Base-by-base conservation (phyloP, 179 eudicot species). In the Beta lomatogona region DNA sequence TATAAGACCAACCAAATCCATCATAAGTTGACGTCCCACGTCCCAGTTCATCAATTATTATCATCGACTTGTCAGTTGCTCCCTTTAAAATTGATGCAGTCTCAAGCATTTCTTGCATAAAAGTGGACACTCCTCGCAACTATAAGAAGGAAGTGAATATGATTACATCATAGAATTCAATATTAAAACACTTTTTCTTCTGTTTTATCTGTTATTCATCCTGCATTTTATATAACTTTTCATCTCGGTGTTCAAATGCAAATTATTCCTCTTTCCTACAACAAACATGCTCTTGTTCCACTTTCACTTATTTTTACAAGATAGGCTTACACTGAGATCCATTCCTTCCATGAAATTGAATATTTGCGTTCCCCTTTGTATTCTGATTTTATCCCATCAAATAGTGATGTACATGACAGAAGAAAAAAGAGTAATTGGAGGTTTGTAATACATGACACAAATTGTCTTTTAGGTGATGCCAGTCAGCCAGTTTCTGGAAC, bases 41-140 rank as follows among this genome's bases (percentile, higher is more conserved):
- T 75, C 99, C 99, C 88, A 96, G 86, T 87, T 96, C 99, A 73
- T 96, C 99, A 86, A 96, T 94, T 63, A 96, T 94, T 48, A 96
- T 90, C 80, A 96, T 80, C 0, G 99, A 96, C 87, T 92, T 96
- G 63, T 91, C 90, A 69, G 98, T 94, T 76, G 98, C 98, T 77
- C 99, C 99, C 87, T 91, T 96, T 88, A 96, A 89, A 82, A 96
- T 96, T 79, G 99, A 91, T 59, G 99, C 98, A 76, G 99, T 96
- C 92, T 96, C 99, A 0, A 96, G 97, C 99, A 96, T 96, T 90
- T 96, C 99, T 94, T 96, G 99, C 99, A 96, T 96, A 82, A 96
- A 96, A 31, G 99, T 96, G 69, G 99, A 96, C 77, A 96, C 98
- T 84, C 99, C 99, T 77, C 97, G 95, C 85, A 96, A 83, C 99